phyloP scores from a whole-genome alignment of 1,139 yeast species.

The Scheffersomyces stambukii region DNA sequence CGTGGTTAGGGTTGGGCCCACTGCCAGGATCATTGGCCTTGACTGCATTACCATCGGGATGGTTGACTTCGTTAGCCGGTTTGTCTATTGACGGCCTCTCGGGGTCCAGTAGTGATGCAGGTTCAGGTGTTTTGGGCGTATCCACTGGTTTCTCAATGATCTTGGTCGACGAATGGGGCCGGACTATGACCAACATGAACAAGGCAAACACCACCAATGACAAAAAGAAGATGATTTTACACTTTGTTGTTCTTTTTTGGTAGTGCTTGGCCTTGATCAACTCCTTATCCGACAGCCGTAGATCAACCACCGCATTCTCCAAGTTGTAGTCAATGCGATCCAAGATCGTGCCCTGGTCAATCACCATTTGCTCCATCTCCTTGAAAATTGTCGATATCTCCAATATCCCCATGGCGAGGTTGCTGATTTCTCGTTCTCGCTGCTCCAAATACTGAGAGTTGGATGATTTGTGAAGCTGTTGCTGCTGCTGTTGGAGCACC shows the following conservation, averaged over 20 bases:
- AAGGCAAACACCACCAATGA: conserved; percentile 68
- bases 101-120: conserved; percentile 3
- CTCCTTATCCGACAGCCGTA: conserved; percentile 75
- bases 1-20: too few relatives aligned
- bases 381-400: conserved; percentile 91
- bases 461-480: conserved; percentile 31
- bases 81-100: conserved; percentile 6
- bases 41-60: too few relatives aligned
- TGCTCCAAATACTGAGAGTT: conserved; percentile 57
- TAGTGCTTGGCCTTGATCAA: conserved; percentile 70
- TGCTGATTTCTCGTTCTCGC: conserved; percentile 84
- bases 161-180: conserved; percentile 42
- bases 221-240: conserved; percentile 77
- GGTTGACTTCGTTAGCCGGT: conserved; percentile 5
- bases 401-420: conserved; percentile 87
- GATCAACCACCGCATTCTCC: conserved; percentile 70
- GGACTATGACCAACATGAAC: conserved; percentile 65
- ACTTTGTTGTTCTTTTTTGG: conserved; percentile 86
- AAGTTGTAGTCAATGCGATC: conserved; percentile 92
- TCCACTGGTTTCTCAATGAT: conserved; percentile 20
- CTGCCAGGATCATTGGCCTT: conserved; percentile 8
- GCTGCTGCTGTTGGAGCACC: conserved; percentile 39
- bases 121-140: conserved; percentile 2
- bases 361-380: conserved; percentile 86
- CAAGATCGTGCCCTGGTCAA: conserved; percentile 91